Percentiles rank a stretch among this genome's conserved stretches.
These are phyloP conservation scores for Trichoderma gamsii DNA, from an alignment of 495 filamentous ascomycete genomes.

Conservation along the genomic window DNA sequence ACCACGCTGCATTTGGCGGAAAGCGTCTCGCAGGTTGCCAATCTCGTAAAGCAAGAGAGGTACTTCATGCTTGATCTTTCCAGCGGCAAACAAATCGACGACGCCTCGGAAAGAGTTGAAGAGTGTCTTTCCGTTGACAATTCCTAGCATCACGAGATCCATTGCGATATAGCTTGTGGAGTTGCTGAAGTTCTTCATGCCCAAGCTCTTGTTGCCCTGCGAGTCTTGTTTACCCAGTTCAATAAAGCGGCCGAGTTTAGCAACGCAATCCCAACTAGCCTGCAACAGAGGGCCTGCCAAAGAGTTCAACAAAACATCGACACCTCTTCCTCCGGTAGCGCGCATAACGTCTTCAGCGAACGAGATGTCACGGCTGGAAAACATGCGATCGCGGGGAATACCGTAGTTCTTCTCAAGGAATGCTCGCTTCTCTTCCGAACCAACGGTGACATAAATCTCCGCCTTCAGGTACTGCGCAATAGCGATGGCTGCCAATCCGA, in stretches of 20 bases:
- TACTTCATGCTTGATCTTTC: slow-evolving; percentile 25
- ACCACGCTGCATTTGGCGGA: slow-evolving; percentile 42
- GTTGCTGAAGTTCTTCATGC: slow-evolving; percentile 36
- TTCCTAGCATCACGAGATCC: slow-evolving; percentile 32
- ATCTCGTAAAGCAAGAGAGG: slow-evolving; percentile 36
- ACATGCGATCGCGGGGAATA: slow-evolving; percentile 42
- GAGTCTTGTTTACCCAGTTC: slow-evolving; percentile 45
- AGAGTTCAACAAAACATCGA: slow-evolving; percentile 48
- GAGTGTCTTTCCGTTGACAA: slow-evolving; percentile 15
- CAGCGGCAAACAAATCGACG: slow-evolving; percentile 23
- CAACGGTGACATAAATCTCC: slow-evolving; percentile 42
- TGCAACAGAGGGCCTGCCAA: slow-evolving; percentile 45
- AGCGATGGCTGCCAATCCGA: slow-evolving; percentile 46
- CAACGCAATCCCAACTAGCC: slow-evolving; percentile 42
- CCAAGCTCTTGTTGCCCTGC: slow-evolving; percentile 22
- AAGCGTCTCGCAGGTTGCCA: slow-evolving; percentile 38
- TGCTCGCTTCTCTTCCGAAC: slow-evolving; percentile 27
- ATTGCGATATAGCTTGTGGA: slow-evolving; percentile 39
- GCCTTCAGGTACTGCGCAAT: slow-evolving; percentile 39
- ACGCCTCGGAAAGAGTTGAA: slow-evolving; percentile 20
- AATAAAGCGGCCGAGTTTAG: slow-evolving; percentile 47
- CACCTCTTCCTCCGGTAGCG: slow-evolving; percentile 39
- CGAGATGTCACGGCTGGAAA: slow-evolving; percentile 28
- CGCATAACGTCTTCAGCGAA: slow-evolving; percentile 37
- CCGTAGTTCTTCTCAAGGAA: slow-evolving; percentile 28